Percentiles rank a stretch among this genome's conserved stretches.
These are phyloP conservation scores for Tremellales sp. DNA, from an alignment of 1,284 basidiomycete genomes.

Conservation along the genomic window DNA sequence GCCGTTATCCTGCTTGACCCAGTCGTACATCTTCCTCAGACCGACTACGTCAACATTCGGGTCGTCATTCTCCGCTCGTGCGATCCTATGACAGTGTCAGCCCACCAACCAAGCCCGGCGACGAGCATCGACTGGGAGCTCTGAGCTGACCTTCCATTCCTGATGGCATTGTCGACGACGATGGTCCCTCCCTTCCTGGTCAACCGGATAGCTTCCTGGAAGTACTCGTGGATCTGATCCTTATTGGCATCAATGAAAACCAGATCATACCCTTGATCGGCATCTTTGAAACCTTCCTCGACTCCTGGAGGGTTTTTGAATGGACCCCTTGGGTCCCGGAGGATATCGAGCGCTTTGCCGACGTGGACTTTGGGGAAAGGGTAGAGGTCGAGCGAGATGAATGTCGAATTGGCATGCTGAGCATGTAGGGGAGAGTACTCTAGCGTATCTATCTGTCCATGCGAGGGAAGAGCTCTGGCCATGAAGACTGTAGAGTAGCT, in stretches of 20 bases:
- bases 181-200: slow-evolving; percentile 35
- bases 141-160: slow-evolving; percentile 32
- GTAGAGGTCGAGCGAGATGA: slow-evolving; percentile 35
- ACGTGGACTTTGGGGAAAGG: slow-evolving; percentile 41
- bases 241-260: slow-evolving; percentile 45
- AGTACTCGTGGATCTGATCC: slow-evolving; percentile 32
- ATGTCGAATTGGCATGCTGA: slow-evolving; percentile 32
- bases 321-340: slow-evolving; percentile 19
- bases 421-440: slow-evolving; percentile 33
- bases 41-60: slow-evolving; percentile 21
- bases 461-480: slow-evolving; percentile 26
- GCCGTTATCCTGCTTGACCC: slow-evolving; percentile 38
- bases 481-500: slow-evolving; percentile 40
- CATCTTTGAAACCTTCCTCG: slow-evolving; percentile 10
- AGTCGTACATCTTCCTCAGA: slow-evolving; percentile 39
- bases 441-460: slow-evolving; percentile 43
- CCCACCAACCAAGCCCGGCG: background rate
- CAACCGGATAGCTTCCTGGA: slow-evolving; percentile 30
- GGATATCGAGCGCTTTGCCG: slow-evolving; percentile 27
- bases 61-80: slow-evolving; percentile 17
- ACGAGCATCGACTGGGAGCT: background rate
- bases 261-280: slow-evolving; percentile 34
- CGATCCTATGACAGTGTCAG: slow-evolving; percentile 11
- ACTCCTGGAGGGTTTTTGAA: slow-evolving; percentile 21
- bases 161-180: slow-evolving; percentile 38